These are phyloP conservation scores for Beauveria sp. DNA, from an alignment of 2,329 filamentous ascomycete species.

Conservation along the genomic window DNA sequence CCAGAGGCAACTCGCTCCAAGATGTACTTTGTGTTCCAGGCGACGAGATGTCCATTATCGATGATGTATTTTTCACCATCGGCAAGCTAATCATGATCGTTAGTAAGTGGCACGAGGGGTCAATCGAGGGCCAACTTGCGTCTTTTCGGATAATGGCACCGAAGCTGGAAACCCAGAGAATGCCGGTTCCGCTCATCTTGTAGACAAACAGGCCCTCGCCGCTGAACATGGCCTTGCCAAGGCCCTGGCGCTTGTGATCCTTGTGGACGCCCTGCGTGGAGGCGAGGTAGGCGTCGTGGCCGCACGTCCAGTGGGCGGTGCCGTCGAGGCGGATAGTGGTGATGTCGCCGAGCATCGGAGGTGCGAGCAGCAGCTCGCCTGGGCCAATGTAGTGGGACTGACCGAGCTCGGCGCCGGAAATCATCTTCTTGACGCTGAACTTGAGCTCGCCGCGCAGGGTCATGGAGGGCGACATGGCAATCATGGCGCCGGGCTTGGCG, in stretches of 20 bases:
- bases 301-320: conserved; percentile 71
- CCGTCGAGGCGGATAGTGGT: conserved; percentile 69
- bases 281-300: conserved; percentile 79
- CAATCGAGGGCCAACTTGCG: conserved; percentile 42
- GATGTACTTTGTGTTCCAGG: conserved; percentile 93
- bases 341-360: conserved; percentile 74
- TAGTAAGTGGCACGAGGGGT: conserved; percentile 17
- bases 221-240: conserved; percentile 87
- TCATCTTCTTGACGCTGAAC: conserved; percentile 86
- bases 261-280: conserved; percentile 81
- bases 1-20: conserved; percentile 86
- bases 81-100: conserved; percentile 31
- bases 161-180: conserved; percentile 87
- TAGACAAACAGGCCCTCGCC: conserved; percentile 91
- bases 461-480: conserved; percentile 86
- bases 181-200: conserved; percentile 70
- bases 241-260: conserved; percentile 76
- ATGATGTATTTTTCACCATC: conserved; percentile 83
- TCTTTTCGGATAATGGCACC: conserved; percentile 94
- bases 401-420: conserved; percentile 71
- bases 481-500: conserved; percentile 81
- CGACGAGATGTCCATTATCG: conserved; percentile 87
- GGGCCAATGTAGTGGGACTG: conserved; percentile 80
- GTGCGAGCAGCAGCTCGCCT: conserved; percentile 80
- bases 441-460: conserved; percentile 76